Evolutionary conservation across 2,329 filamentous ascomycete genomes (phyloP), one percentile per base, ranked within the genome.

Genomic region (Colletotrichum neosansevieriae): DNA sequence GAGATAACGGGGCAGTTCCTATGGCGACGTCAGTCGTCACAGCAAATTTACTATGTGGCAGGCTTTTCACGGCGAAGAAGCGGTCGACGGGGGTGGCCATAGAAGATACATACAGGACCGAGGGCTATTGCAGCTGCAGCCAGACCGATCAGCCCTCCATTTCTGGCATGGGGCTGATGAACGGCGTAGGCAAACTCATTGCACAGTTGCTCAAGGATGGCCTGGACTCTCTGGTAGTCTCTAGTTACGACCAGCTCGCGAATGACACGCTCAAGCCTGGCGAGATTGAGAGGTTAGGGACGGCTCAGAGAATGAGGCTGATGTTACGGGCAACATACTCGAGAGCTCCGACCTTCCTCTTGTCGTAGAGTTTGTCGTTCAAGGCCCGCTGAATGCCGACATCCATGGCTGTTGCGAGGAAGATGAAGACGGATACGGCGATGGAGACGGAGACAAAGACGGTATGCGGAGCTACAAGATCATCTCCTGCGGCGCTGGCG

Each of bases 331-430:
- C 42, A 58, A 84, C 92, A 76, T 90, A 97, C 94, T 99, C 96
- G 66, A 99, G 88, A 74, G 97, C 96, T 72, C 96, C 96, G 76
- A 94, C 91, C 82, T 99, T 99, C 78, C 97, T 90, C 85, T 97
- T 97, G 79, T 99, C 96, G 80, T 99, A 99, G 77, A 98, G 91
- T 88, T 98, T 99, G 83, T 99, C 96, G 79, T 97, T 97, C 78
- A 99, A 86, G 73, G 94, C 88, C 74, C 95, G 93, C 81, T 97
- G 94, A 78, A 98, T 93, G 78, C 90, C 91, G 76, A 88, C 85
- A 84, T 98, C 95, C 94, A 98, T 98, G 75, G 67, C 57, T 67
- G 56, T 15, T 67, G 49, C 21, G 5, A 13, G 13, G 2, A 32
- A 49, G 32, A 64, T 12, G 63, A 40, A 53, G 21, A 54, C 40